Evolutionary conservation across 352 stramenopile species (phyloP), one percentile per base, ranked within the genome.

Genomic region (Halophytophthora polymorphica): DNA sequence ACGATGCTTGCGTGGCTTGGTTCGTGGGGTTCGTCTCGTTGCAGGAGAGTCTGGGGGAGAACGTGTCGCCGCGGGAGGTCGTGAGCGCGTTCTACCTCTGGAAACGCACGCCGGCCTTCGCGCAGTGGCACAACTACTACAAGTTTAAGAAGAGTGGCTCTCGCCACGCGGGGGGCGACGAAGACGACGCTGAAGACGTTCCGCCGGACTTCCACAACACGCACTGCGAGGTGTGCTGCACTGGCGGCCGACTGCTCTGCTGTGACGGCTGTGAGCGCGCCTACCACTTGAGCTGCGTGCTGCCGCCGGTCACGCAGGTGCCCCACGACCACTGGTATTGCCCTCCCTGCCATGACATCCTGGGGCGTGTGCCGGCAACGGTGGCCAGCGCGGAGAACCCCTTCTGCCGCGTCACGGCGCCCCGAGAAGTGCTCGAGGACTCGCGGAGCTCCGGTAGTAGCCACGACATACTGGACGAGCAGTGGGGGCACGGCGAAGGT

Each of bases 301-400:
- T 66, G 10, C 80, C 77, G 49, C 73, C 77, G 50, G 76, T 90
- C 43, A 59, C 79, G 33, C 73, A 84, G 44, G 58, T 90, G 28
- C 80, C 80, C 17, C 74, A 69, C 38, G 80, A 71, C 40, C 77
- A 90, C 52, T 90, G 80, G 80, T 88, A 86, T 50, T 90, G 80
- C 42, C 40, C 44, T 17, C 43, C 68, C 40, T 90, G 79, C 53
- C 58, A 63, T 17, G 56, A 39, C 25, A 18, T 50, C 33, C 34
- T 50, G 14, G 50, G 38, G 6, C 17, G 17, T 15, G 10, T 22
- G 5, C 8, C 45, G 23, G 38, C 28, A 14, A 43, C 35, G 31
- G 40, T 25, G 13, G 19, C 43, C 18, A 53, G 58, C 22, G 52
- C 28, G 22, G 23, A 39, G 18, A 58, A 41, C 17, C 45, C 6